Base-by-base conservation (phyloP, 2,329 filamentous ascomycete species). In the Sporothrix schenckii region DNA sequence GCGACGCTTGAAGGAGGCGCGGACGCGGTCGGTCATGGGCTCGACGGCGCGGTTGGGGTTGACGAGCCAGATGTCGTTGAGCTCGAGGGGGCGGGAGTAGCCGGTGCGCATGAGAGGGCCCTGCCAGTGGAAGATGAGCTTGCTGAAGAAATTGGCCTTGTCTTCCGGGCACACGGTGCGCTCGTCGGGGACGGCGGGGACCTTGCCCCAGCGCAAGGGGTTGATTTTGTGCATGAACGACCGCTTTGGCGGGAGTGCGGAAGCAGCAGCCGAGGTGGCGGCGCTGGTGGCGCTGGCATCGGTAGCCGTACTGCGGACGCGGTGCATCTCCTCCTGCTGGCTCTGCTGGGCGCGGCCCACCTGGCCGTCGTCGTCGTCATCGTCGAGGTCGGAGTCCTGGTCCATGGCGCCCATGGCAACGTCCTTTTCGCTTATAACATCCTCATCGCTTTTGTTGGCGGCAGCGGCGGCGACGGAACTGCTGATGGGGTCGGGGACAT, bases 61-160 rank as follows among this genome's bases (percentile, higher is more conserved):
- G 75, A 98, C 91, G 0, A 85, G 82, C 91, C 93, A 98, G 70
- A 99, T 88, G 78, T 99, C 95, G 74, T 91, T 92, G 69, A 89
- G 81, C 76, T 97, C 91, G 2, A 99, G 85, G 2, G 89, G 88
- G 16, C 95, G 89, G 77, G 92, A 89, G 80, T 97, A 98, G 49
- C 95, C 95, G 52, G 89, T 81, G 79, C 81, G 85, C 94, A 98
- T 98, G 69, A 98, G 78, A 1, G 92, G 90, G 0, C 89, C 88
- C 85, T 97, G 94, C 94, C 94, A 98, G 78, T 93, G 88, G 77
- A 97, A 98, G 4, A 90, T 91, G 27, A 97, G 78, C 70, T 84
- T 78, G 80, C 92, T 97, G 73, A 95, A 86, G 76, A 93, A 90
- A 2, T 86, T 82, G 5, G 94, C 94, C 4, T 82, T 84, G 77